Percentiles rank a stretch among this genome's conserved stretches.
Conservation (phyloP, 352 stramenopile species). For the Globisporangium megalacanthum region DNA sequence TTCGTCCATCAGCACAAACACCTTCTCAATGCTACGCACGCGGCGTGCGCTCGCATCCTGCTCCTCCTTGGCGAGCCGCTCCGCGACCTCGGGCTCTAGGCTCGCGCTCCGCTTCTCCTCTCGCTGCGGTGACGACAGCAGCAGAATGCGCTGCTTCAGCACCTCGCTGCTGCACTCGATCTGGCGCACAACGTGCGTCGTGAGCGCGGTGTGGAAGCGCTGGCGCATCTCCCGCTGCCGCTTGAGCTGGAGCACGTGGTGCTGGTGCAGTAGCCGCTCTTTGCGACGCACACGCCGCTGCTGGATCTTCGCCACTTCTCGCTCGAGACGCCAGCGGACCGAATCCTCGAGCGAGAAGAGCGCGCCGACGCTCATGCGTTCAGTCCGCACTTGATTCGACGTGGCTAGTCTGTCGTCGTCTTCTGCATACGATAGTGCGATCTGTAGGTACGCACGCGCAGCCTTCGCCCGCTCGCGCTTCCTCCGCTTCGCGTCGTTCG, state of each 20-base stretch:
- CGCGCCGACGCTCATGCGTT: conserved; percentile 19
- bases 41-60: conserved; percentile 11
- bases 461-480: conserved; percentile 30
- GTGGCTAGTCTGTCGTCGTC: background rate
- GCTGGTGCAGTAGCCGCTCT: conserved; percentile 29
- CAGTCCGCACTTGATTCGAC: background rate
- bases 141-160: conserved; percentile 48
- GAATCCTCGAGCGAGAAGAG: conserved; percentile 54
- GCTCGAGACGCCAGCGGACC: conserved; percentile 34
- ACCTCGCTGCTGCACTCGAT: conserved; percentile 50
- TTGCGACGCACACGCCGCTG: conserved; percentile 33
- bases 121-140: conserved; percentile 46
- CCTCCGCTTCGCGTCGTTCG: conserved; percentile 30
- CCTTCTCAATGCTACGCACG: conserved; percentile 37
- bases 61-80: conserved; percentile 35
- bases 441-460: conserved; percentile 33
- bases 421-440: conserved; percentile 21
- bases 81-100: conserved; percentile 49
- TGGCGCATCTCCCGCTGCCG: conserved; percentile 43
- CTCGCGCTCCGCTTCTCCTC: conserved; percentile 21
- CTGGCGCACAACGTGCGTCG: conserved; percentile 36
- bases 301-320: conserved; percentile 33
- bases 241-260: conserved; percentile 32
- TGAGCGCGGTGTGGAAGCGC: conserved; percentile 35
- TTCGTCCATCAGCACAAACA: conserved; percentile 44